A percentile compares a stretch with the other conserved stretches of the same genome.
Evolutionary conservation across 371 early-diverging fungal species (phyloP).

Genomic region (Chytridium lagenaria): DNA sequence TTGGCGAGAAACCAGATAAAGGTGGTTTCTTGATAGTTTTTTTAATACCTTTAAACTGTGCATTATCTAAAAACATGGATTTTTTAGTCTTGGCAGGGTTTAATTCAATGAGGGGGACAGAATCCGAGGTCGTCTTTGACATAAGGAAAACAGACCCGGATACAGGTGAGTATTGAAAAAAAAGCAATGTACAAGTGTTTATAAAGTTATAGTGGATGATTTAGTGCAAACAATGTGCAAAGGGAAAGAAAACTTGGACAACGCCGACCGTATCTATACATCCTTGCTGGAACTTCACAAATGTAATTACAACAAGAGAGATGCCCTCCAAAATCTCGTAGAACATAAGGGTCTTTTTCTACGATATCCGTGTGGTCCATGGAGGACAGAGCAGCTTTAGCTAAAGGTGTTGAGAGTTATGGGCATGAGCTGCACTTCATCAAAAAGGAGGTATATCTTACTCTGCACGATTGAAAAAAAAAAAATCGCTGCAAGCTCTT

Average conservation of each 20-base stretch:
- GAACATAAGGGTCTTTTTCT: neutral
- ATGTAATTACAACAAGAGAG: neutral
- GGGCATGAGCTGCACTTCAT: slow-evolving; percentile 76
- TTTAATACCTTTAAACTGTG: neutral
- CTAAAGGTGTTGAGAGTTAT: slow-evolving; percentile 67
- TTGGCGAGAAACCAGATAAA: neutral
- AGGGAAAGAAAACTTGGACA: too few relatives aligned
- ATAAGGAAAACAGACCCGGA: too few relatives aligned
- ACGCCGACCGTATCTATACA: neutral
- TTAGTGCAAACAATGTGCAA: too few relatives aligned
- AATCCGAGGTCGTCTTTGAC: too few relatives aligned
- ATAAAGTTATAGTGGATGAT: neutral
- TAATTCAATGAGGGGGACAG: too few relatives aligned
- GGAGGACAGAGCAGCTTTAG: slow-evolving; percentile 68
- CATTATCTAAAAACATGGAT: too few relatives aligned
- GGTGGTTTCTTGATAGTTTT: neutral
- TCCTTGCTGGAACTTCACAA: slow-evolving; percentile 4
- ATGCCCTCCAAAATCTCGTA: neutral
- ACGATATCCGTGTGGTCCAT: slow-evolving; percentile 59
- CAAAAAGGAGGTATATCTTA: slow-evolving; percentile 54
- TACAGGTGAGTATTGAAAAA: neutral
- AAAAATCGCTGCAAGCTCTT: too few relatives aligned
- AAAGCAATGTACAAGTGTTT: neutral
- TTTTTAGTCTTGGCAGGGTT: too few relatives aligned
- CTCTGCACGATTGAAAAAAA: too few relatives aligned